Conservation (phyloP, 1,139 yeast species). For the Pichia cactophila region DNA sequence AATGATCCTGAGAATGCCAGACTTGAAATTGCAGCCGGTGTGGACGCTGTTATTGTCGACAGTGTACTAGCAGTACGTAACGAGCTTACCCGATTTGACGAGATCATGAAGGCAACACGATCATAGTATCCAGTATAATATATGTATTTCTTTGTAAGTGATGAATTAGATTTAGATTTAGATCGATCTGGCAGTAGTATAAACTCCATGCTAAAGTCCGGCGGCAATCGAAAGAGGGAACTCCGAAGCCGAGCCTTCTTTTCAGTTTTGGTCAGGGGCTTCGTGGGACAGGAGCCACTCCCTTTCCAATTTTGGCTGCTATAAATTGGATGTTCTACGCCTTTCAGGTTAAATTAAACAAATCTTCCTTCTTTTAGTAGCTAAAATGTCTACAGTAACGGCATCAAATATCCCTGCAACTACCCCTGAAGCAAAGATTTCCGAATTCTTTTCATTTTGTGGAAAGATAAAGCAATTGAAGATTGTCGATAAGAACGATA, state of each 20-base stretch:
- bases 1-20: slow-evolving; percentile 82
- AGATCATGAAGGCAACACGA: neutral
- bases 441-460: slow-evolving; percentile 70
- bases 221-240: too few species aligned
- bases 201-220: too few species aligned
- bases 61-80: slow-evolving; percentile 88
- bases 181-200: too few species aligned
- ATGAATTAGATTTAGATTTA: too few species aligned
- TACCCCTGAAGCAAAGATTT: slow-evolving; percentile 48
- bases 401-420: slow-evolving; percentile 55
- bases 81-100: slow-evolving; percentile 49
- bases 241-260: too few species aligned
- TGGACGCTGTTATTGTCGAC: slow-evolving; percentile 96
- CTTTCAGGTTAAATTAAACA: too few species aligned
- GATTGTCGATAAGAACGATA: slow-evolving; percentile 29
- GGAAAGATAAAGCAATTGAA: slow-evolving; percentile 53
- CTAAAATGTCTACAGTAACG: slow-evolving; percentile 33
- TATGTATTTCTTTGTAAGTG: neutral
- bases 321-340: neutral
- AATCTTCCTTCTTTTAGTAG: neutral
- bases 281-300: too few species aligned
- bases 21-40: slow-evolving; percentile 87
- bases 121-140: neutral
- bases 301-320: neutral
- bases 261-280: too few species aligned